These are phyloP conservation scores for Pyrus betulifolia DNA, from an alignment of 306 rosid genomes.

Conservation along the genomic window DNA sequence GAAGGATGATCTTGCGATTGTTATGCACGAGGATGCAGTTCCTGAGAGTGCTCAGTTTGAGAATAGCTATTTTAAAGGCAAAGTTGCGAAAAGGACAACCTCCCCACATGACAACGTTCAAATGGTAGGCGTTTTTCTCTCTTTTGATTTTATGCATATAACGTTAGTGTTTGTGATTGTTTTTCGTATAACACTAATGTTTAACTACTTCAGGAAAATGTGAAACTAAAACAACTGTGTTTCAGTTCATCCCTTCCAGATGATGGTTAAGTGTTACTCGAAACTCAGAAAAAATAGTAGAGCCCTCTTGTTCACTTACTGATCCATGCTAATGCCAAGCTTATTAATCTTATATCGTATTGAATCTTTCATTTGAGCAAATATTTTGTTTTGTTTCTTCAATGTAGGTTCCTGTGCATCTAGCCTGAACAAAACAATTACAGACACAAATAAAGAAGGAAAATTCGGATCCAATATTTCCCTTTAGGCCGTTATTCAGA, in stretches of 20 bases:
- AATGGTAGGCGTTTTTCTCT: conserved; percentile 38
- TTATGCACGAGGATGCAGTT: conserved; percentile 17
- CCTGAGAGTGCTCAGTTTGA: conserved; percentile 22
- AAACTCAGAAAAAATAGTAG: conserved; percentile 4
- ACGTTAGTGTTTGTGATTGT: neutral
- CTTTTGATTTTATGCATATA: neutral
- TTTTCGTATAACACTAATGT: conserved; percentile 14
- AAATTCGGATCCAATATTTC: conserved; percentile 75
- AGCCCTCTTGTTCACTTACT: neutral
- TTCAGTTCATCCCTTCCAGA: conserved; percentile 23
- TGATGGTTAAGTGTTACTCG: conserved; percentile 36
- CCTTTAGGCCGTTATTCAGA: conserved; percentile 63
- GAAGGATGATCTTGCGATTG: conserved; percentile 19
- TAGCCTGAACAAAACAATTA: conserved; percentile 14
- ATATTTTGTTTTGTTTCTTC: conserved; percentile 7
- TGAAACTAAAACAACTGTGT: conserved; percentile 32
- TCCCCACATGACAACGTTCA: conserved; percentile 35
- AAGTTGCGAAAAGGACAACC: conserved; percentile 50
- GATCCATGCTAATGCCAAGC: neutral
- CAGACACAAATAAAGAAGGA: conserved; percentile 23
- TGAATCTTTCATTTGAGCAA: neutral
- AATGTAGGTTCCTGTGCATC: conserved; percentile 31
- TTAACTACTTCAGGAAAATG: conserved; percentile 48
- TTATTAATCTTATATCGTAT: neutral
- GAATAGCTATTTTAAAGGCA: conserved; percentile 23